Base-by-base conservation (phyloP, 352 stramenopile species). In the Blastocystis sp. region DNA sequence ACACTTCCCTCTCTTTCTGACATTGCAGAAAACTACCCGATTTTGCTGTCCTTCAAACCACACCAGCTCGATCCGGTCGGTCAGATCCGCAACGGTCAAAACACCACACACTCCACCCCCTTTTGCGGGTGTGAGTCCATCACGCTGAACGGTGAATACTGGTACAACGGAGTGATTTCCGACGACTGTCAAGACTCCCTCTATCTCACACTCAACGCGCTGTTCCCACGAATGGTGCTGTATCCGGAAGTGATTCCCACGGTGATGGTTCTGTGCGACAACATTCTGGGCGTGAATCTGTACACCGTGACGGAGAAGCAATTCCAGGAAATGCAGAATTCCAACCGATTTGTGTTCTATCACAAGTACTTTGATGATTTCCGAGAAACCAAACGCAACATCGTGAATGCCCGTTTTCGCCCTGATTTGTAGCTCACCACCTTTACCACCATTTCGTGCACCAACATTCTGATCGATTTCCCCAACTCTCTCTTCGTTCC, bases 301-400 rank as follows among this genome's bases (percentile, higher is more conserved):
- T 84, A 84, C 60, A 2, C 28, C 21, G 34, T 84, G 3, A 70
- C 45, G 10, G 74, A 84, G 21, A 54, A 84, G 57, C 52, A 84
- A 19, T 84, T 69, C 45, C 2, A 19, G 3, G 21, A 19, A 1
- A 84, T 84, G 74, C 74, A 84, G 24, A 84, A 84, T 28, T 48
- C 24, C 17, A 84, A 84, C n/a, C 74, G 74, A 21, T 45, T 52
- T 28, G 11, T 64, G 0, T 84, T 84, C 54, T 84, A 68, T 24
- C 52, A 57, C 0, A 84, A 84, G 61, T 84, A 84, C 34, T 69
- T 84, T n/a, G 43, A 68, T 7, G 57, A 84, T 24, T 84, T 84
- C 60, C 59, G 74, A 10, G 57, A 84, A 54, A 66, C 38, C 28
- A 84, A 84, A 42, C 14, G 24, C 1, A 84, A 84, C 45, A 63